These are phyloP conservation scores for Leccinum griseonigrum DNA, from an alignment of 1,284 basidiomycete genomes.

Conservation along the genomic window DNA sequence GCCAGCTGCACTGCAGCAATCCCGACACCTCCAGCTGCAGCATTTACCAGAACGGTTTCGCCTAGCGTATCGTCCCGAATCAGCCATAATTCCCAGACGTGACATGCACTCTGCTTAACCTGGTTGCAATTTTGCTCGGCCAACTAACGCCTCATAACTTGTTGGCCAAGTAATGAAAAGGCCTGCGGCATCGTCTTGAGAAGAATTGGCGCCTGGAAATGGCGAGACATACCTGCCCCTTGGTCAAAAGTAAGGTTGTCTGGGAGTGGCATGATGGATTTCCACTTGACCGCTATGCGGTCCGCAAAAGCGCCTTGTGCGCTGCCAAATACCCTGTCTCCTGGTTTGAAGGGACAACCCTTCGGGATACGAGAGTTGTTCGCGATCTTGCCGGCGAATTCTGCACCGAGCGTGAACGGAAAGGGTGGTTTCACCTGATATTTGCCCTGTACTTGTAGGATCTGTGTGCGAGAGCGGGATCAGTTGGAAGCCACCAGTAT, in stretches of 20 bases:
- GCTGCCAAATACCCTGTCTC: slow-evolving; percentile 90
- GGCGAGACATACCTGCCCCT: slow-evolving; percentile 45
- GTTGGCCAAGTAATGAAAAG: slow-evolving; percentile 87
- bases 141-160: slow-evolving; percentile 85
- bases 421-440: slow-evolving; percentile 82
- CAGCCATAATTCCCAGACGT: slow-evolving; percentile 7
- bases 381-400: slow-evolving; percentile 84
- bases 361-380: slow-evolving; percentile 75
- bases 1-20: slow-evolving; percentile 89
- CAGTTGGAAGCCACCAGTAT: neutral
- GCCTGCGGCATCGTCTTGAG: slow-evolving; percentile 37
- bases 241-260: slow-evolving; percentile 64
- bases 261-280: slow-evolving; percentile 56
- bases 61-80: slow-evolving; percentile 40
- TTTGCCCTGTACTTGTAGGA: slow-evolving; percentile 84
- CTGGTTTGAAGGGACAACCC: slow-evolving; percentile 77
- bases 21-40: slow-evolving; percentile 92
- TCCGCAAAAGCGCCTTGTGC: slow-evolving; percentile 82
- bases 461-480: slow-evolving; percentile 40
- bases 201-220: slow-evolving; percentile 36
- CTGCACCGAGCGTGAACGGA: slow-evolving; percentile 81
- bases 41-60: slow-evolving; percentile 87
- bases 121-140: slow-evolving; percentile 74
- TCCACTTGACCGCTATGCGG: slow-evolving; percentile 55
- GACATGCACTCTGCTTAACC: slow-evolving; percentile 39